A percentile compares a stretch with the other conserved stretches of the same genome.
These are phyloP conservation scores for Scedosporium minutisporum DNA, from an alignment of 2,329 filamentous ascomycete genomes.

Conservation along the genomic window DNA sequence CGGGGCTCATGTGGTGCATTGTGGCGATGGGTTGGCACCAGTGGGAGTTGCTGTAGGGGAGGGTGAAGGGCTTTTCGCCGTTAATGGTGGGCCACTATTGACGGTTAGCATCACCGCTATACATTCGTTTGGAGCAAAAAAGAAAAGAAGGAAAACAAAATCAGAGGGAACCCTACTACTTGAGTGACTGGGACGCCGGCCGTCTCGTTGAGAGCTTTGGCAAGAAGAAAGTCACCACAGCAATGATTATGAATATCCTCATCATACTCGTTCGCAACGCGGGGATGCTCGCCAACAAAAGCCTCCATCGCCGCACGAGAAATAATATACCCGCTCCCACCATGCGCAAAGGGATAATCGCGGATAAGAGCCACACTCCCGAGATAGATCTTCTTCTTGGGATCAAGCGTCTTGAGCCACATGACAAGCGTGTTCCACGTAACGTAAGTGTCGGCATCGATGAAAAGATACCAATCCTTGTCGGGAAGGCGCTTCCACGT, in stretches of 20 bases:
- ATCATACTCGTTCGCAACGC: slow-evolving; percentile 38
- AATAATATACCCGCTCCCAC: slow-evolving; percentile 45
- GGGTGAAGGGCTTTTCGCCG: slow-evolving; percentile 41
- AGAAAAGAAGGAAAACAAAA: background rate
- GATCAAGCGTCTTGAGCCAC: slow-evolving; percentile 36
- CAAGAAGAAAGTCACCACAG: slow-evolving; percentile 44
- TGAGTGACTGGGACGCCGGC: slow-evolving; percentile 30
- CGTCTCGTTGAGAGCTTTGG: slow-evolving; percentile 32
- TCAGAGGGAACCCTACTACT: slow-evolving; percentile 23
- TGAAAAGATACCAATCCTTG: slow-evolving; percentile 50
- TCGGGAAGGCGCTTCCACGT: slow-evolving; percentile 37
- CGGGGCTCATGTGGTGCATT: slow-evolving; percentile 43
- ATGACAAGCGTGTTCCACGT: slow-evolving; percentile 41
- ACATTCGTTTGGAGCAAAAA: background rate
- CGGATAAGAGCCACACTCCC: slow-evolving; percentile 37
- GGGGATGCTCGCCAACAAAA: slow-evolving; percentile 30
- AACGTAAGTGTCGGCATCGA: slow-evolving; percentile 50
- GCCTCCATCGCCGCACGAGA: slow-evolving; percentile 41
- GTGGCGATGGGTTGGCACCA: slow-evolving; percentile 48
- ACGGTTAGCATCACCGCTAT: background rate
- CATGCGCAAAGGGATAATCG: slow-evolving; percentile 40
- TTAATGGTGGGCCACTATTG: slow-evolving; percentile 42
- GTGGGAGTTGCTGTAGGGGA: slow-evolving; percentile 35
- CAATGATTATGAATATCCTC: slow-evolving; percentile 27
- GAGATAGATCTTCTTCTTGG: slow-evolving; percentile 34